Percentiles rank a stretch among this genome's conserved stretches.
These are phyloP conservation scores for Leucocoprinus leucothites DNA, from an alignment of 768 basidiomycete genomes.

Conservation along the genomic window DNA sequence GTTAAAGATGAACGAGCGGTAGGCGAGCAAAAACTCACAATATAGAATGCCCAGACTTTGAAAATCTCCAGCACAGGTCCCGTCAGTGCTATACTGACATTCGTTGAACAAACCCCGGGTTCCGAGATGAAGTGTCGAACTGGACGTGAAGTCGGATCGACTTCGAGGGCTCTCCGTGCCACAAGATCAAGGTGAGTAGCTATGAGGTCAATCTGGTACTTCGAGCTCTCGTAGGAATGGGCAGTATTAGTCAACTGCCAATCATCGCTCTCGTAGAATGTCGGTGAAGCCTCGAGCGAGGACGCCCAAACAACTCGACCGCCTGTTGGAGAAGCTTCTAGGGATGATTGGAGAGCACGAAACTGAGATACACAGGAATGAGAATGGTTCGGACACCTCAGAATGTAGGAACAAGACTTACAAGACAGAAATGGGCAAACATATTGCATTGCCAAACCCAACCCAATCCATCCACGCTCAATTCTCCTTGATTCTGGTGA, in stretches of 20 bases:
- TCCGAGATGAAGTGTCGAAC: constrained; percentile 62
- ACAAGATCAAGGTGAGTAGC: constrained; percentile 49
- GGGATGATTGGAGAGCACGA: constrained; percentile 52
- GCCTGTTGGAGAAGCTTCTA: constrained; percentile 44
- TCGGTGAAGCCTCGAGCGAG: constrained; percentile 58
- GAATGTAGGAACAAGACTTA: constrained; percentile 31
- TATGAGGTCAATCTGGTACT: constrained; percentile 77
- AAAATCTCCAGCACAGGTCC: constrained; percentile 40
- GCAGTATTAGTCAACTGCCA: constrained; percentile 64
- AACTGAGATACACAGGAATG: constrained; percentile 38
- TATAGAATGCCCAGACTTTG: constrained; percentile 57
- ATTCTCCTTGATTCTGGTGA: constrained; percentile 53
- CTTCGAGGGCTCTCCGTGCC: constrained; percentile 22
- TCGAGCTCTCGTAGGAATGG: constrained; percentile 67
- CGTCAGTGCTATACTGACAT: constrained; percentile 48
- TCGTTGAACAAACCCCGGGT: constrained; percentile 69
- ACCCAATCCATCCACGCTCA: constrained; percentile 68
- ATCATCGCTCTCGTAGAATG: constrained; percentile 58
- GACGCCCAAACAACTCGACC: constrained; percentile 79
- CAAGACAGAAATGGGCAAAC: constrained; percentile 77
- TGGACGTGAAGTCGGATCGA: constrained; percentile 13
- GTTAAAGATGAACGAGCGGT: neutral
- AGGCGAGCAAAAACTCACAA: constrained; percentile 41
- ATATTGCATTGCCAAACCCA: constrained; percentile 85
- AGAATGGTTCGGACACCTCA: neutral